phyloP scores from a whole-genome alignment of 192 early-diverging fungal genomes.

The Backusella morwellensis region DNA sequence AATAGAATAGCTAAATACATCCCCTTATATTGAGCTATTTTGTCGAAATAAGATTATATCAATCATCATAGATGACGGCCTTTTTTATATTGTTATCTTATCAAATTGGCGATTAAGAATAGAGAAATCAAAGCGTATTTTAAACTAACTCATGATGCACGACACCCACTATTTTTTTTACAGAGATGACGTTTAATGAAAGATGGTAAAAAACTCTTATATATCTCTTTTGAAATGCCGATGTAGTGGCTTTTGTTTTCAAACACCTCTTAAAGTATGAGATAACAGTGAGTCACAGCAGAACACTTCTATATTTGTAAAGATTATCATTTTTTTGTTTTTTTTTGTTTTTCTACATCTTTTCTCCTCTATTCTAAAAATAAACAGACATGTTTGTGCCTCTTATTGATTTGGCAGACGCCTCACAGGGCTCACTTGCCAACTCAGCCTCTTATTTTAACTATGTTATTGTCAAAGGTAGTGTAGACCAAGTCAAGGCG shows the following conservation, averaged over 20 bases:
- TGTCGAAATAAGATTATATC: too few species aligned
- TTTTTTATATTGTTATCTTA: too few species aligned
- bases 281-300: not conserved
- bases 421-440: not conserved
- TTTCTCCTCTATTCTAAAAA: not conserved
- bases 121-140: too few species aligned
- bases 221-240: too few species aligned
- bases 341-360: not conserved
- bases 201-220: too few species aligned
- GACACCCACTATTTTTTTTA: too few species aligned
- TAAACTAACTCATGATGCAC: too few species aligned
- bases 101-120: too few species aligned
- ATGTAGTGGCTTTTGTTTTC: not conserved
- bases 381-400: slow-evolving; percentile 14
- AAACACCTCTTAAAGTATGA: not conserved
- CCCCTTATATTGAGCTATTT: too few species aligned
- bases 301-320: not conserved
- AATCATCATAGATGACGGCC: too few species aligned
- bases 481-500: not conserved
- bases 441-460: slow-evolving; percentile 16
- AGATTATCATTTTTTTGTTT: not conserved
- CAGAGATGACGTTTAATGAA: too few species aligned
- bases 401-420: slow-evolving; percentile 14
- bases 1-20: too few species aligned
- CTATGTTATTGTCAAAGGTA: slow-evolving; percentile 17